phyloP scores from a whole-genome alignment of 768 basidiomycete genomes.

The Dacryopinax primogenitus region DNA sequence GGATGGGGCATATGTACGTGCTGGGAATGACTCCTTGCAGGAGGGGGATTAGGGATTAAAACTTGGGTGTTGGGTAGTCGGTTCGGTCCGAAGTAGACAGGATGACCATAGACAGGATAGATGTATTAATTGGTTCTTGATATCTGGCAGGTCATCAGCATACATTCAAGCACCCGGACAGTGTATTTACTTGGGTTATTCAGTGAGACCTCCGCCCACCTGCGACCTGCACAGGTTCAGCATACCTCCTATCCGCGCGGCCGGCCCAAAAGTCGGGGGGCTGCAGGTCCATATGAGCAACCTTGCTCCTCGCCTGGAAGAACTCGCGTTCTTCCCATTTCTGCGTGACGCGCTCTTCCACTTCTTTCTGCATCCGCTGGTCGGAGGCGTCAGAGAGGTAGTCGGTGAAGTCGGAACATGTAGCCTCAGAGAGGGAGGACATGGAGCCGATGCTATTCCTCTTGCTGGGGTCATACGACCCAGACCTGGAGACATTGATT shows the following conservation, averaged over 20 bases:
- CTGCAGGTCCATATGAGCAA: neutral
- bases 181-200: neutral
- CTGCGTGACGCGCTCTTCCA: neutral
- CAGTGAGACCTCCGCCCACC: neutral
- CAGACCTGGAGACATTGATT: neutral
- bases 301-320: neutral
- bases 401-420: slow-evolving; percentile 1
- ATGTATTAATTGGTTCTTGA: neutral
- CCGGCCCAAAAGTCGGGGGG: neutral
- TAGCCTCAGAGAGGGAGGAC: neutral
- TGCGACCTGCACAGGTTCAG: neutral
- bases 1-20: slow-evolving; percentile 4
- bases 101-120: slow-evolving; percentile 5
- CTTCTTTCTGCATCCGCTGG: neutral
- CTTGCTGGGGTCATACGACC: neutral
- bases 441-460: neutral
- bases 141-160: neutral
- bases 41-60: slow-evolving; percentile 2
- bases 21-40: neutral
- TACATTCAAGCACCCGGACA: neutral
- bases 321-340: neutral
- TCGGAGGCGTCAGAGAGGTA: slow-evolving; percentile 7
- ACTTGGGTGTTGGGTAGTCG: neutral
- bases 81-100: neutral
- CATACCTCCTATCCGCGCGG: neutral